Conservation (phyloP, 2,329 filamentous ascomycete genomes). For the Myriosclerotinia scirpicola region DNA sequence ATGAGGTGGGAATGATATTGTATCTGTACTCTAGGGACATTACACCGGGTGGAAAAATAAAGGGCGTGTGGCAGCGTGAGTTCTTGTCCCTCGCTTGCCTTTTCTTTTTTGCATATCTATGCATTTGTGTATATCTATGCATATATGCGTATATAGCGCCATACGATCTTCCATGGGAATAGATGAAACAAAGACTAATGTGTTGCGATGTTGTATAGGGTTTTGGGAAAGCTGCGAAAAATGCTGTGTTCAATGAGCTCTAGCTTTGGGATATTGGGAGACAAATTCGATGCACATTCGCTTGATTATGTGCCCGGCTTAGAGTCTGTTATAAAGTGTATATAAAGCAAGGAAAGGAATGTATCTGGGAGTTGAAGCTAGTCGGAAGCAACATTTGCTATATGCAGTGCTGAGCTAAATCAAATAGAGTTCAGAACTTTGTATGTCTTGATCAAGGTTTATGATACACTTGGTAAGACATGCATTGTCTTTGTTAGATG, state of each 20-base stretch:
- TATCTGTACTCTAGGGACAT: constrained; percentile 2
- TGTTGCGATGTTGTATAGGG: no score
- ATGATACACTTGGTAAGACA: background rate
- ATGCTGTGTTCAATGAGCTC: background rate
- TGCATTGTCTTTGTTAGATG: background rate
- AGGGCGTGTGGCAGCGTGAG: rapidly evolving
- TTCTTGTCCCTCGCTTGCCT: background rate
- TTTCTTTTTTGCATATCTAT: no score
- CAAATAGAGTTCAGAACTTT: background rate
- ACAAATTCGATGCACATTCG: background rate
- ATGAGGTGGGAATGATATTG: constrained; percentile 7
- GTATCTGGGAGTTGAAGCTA: background rate
- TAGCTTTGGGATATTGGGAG: no score
- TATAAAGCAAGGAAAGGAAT: background rate
- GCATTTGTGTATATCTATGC: no score
- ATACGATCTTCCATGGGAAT: no score
- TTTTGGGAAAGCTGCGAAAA: no score
- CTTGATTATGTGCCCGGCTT: background rate
- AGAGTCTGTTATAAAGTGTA: no score
- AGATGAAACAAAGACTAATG: background rate
- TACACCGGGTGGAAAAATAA: background rate
- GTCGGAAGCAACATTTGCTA: background rate
- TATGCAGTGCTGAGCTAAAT: background rate
- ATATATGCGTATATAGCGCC: no score
- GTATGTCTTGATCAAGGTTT: background rate